A percentile compares a stretch with the other conserved stretches of the same genome.
phyloP scores from a whole-genome alignment of 2,329 filamentous ascomycete genomes.

The Colletotrichum sp. region DNA sequence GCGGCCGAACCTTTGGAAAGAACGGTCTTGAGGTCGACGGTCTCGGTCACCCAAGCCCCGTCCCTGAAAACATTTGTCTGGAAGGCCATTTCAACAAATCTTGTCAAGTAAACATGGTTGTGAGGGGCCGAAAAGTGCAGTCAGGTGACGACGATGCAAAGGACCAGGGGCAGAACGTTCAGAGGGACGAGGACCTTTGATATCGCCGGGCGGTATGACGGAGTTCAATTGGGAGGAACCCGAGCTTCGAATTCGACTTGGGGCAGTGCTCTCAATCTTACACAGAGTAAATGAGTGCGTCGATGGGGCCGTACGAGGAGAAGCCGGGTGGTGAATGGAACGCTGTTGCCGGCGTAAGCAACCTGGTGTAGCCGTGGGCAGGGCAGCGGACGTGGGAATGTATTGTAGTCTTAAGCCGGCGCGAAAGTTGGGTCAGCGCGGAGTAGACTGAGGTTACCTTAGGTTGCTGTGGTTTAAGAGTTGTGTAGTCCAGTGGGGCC shows the following conservation, averaged over 20 bases:
- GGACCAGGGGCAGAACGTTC: neutral
- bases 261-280: neutral
- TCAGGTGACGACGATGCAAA: neutral
- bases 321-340: neutral
- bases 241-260: neutral
- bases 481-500: neutral
- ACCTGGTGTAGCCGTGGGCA: neutral
- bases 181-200: neutral
- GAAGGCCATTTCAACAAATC: slow-evolving; percentile 33
- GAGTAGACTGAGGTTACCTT: neutral
- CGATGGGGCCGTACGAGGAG: slow-evolving; percentile 10
- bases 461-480: neutral
- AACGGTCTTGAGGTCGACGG: slow-evolving; percentile 47
- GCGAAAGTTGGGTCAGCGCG: slow-evolving; percentile 1
- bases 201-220: neutral
- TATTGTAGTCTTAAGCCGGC: neutral
- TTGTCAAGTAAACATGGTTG: slow-evolving; percentile 11
- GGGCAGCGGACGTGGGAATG: neutral
- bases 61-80: slow-evolving; percentile 60
- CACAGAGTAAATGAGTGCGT: neutral
- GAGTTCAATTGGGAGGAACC: neutral
- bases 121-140: neutral
- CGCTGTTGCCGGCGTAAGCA: neutral
- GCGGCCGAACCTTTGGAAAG: slow-evolving; percentile 40
- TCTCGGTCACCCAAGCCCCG: slow-evolving; percentile 63